phyloP scores from a whole-genome alignment of 805 yeast genomes.

The Starmerella geochares region DNA sequence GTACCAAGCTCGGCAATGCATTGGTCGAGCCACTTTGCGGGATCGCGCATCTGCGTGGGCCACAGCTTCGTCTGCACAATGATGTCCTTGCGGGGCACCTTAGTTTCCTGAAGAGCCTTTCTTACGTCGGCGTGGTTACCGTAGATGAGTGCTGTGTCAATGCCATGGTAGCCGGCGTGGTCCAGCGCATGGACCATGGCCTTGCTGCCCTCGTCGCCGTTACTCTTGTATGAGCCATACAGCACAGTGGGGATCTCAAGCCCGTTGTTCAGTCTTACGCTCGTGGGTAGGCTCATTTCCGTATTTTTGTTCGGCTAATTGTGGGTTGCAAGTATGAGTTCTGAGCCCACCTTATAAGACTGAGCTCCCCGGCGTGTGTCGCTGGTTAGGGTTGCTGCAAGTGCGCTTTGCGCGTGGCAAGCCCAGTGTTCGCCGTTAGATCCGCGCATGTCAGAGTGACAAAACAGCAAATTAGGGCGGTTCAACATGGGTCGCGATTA shows the following conservation, averaged over 20 bases:
- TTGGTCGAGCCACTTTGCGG: conserved; percentile 44
- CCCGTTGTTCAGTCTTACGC: conserved; percentile 44
- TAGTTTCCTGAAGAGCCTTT: conserved; percentile 31
- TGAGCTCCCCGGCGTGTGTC: background rate
- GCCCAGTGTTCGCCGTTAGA: no score
- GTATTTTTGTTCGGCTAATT: background rate
- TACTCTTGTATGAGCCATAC: conserved; percentile 64
- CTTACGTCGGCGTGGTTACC: conserved; percentile 59
- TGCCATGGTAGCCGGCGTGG: conserved; percentile 57
- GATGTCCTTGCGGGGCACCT: conserved; percentile 49
- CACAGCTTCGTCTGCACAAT: conserved; percentile 61
- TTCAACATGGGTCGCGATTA: no score
- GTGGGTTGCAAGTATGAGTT: no score
- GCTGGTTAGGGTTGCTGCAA: background rate
- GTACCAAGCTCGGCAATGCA: conserved; percentile 57
- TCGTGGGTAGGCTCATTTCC: conserved; percentile 7
- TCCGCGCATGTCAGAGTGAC: background rate
- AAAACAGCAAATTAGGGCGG: background rate
- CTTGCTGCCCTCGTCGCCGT: conserved; percentile 42
- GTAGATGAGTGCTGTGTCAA: conserved; percentile 66
- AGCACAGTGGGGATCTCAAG: conserved; percentile 55
- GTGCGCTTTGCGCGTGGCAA: background rate
- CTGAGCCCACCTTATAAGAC: background rate
- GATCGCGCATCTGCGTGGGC: conserved; percentile 34
- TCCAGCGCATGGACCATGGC: conserved; percentile 51